Evolutionary conservation across 2,329 filamentous ascomycete genomes (phyloP).

Genomic region (Daldinia sp.): DNA sequence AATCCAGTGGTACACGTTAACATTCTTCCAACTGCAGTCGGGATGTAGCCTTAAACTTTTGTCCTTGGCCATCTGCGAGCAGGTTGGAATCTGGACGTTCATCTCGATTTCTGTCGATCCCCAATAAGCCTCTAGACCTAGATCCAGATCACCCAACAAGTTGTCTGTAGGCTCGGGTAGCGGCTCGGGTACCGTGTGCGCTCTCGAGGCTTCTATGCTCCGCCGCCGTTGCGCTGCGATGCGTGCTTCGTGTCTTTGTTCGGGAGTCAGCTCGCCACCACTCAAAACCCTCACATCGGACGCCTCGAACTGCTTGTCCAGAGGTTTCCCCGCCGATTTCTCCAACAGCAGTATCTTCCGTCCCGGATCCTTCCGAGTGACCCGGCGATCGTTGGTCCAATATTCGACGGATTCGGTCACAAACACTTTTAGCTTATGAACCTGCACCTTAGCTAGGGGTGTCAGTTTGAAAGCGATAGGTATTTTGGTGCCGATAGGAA

Average conservation of each 20-base stretch:
- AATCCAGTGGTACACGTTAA: conserved; percentile 96
- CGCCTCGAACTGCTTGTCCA: conserved; percentile 77
- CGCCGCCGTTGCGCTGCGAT: conserved; percentile 62
- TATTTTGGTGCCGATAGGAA: conserved; percentile 86
- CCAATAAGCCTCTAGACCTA: conserved; percentile 77
- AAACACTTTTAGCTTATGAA: conserved; percentile 91
- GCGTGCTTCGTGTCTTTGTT: conserved; percentile 62
- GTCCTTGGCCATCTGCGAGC: conserved; percentile 84
- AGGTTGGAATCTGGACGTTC: conserved; percentile 91
- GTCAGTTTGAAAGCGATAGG: conserved; percentile 96
- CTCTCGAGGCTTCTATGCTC: conserved; percentile 64
- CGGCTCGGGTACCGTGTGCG: conserved; percentile 55
- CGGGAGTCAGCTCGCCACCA: conserved; percentile 78
- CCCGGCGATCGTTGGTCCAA: conserved; percentile 85
- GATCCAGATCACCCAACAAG: conserved; percentile 81
- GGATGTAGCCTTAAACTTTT: conserved; percentile 77
- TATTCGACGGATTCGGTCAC: conserved; percentile 93
- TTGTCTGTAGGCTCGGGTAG: conserved; percentile 72
- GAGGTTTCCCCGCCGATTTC: conserved; percentile 83
- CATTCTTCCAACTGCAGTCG: conserved; percentile 93
- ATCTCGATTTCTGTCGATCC: conserved; percentile 95
- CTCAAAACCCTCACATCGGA: conserved; percentile 82
- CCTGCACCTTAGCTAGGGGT: conserved; percentile 90
- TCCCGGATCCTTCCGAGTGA: conserved; percentile 85
- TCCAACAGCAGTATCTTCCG: conserved; percentile 89